Conservation (phyloP, 2,329 filamentous ascomycete genomes). For the Epichloe baconii region DNA sequence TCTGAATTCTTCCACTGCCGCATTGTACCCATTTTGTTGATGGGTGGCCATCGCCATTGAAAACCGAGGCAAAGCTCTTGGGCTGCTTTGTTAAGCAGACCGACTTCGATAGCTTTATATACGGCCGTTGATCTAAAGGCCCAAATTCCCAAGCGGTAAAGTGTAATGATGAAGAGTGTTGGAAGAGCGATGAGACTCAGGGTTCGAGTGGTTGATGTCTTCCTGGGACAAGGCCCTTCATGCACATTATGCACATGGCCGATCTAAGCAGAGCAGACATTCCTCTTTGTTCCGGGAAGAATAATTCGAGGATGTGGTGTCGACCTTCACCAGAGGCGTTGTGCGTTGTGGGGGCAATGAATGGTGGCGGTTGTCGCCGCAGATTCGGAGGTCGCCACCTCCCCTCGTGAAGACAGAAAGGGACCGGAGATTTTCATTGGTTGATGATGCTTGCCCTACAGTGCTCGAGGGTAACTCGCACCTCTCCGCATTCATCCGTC, state of each 20-base stretch:
- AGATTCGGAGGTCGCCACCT: conserved; percentile 22
- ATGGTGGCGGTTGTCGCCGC: conserved; percentile 4
- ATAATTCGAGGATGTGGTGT: not conserved
- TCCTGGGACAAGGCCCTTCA: not conserved
- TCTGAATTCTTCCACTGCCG: conserved; percentile 44
- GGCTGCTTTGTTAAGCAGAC: not conserved
- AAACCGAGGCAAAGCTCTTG: not conserved
- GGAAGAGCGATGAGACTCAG: not conserved
- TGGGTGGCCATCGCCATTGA: not conserved
- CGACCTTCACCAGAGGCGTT: not conserved
- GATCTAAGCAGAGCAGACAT: not conserved
- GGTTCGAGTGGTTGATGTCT: not conserved
- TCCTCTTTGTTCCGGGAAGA: not conserved
- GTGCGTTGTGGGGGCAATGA: not conserved
- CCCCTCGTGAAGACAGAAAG: conserved; percentile 5
- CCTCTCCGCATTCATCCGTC: conserved; percentile 1
- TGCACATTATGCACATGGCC: not conserved
- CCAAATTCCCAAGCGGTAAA: not conserved
- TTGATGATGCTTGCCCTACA: not conserved
- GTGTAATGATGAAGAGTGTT: not conserved
- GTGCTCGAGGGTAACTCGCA: not conserved
- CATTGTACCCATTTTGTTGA: conserved; percentile 35
- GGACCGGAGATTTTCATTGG: not conserved
- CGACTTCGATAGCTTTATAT: too few species aligned
- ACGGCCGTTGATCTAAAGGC: not conserved